Conservation (phyloP, 1,284 basidiomycete species). For the Austroboletus novae-zelandiae region DNA sequence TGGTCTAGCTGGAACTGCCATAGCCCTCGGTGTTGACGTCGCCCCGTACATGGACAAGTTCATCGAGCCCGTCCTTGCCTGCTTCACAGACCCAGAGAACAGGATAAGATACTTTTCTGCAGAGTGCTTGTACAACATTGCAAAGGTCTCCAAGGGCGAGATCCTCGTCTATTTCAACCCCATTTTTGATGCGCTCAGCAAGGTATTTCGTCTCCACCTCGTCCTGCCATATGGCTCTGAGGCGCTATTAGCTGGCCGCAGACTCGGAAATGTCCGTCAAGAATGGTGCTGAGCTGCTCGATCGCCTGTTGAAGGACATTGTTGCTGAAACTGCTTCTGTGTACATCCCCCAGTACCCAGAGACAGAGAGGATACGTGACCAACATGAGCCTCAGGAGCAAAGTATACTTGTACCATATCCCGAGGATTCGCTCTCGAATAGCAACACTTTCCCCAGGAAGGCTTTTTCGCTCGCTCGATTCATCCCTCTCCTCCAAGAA, state of each 20-base stretch:
- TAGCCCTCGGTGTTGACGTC: slow-evolving; percentile 91
- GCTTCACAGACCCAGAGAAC: slow-evolving; percentile 94
- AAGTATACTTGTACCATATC: slow-evolving; percentile 65
- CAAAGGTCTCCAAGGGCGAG: slow-evolving; percentile 97
- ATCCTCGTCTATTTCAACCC: slow-evolving; percentile 98
- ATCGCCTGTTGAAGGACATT: slow-evolving; percentile 95
- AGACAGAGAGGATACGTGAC: slow-evolving; percentile 67
- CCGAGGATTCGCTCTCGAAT: slow-evolving; percentile 49
- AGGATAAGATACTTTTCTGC: slow-evolving; percentile 96
- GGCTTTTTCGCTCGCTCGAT: slow-evolving; percentile 92
- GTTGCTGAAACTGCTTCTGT: slow-evolving; percentile 96
- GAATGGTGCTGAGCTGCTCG: slow-evolving; percentile 98
- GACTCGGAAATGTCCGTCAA: slow-evolving; percentile 97
- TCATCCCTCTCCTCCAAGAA: slow-evolving; percentile 92
- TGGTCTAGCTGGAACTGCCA: slow-evolving; percentile 93
- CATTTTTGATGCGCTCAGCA: slow-evolving; percentile 95
- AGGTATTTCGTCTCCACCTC: slow-evolving; percentile 52
- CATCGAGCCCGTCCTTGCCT: slow-evolving; percentile 86
- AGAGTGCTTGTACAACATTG: slow-evolving; percentile 98
- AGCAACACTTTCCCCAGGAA: slow-evolving; percentile 51
- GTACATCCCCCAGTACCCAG: slow-evolving; percentile 88
- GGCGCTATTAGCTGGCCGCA: slow-evolving; percentile 74
- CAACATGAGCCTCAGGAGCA: slow-evolving; percentile 39
- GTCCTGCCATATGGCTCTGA: slow-evolving; percentile 13
- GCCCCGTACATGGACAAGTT: slow-evolving; percentile 94